Conservation (phyloP, 2,329 filamentous ascomycete species). For the Cytospora piceicola region DNA sequence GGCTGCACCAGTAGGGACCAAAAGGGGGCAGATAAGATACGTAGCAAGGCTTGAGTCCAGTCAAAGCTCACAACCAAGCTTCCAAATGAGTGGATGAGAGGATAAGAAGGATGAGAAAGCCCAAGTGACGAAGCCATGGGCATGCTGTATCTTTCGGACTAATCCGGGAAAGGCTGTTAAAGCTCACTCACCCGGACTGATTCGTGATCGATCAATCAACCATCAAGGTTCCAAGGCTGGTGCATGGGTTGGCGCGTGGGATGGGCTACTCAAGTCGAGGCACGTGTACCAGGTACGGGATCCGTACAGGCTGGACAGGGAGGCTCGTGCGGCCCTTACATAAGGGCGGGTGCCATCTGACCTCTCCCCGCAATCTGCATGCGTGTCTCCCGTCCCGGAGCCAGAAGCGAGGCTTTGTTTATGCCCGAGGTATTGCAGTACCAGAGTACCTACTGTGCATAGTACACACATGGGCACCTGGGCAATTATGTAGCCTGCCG, state of each 20-base stretch:
- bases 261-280: background rate
- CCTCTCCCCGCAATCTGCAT: constrained; percentile 1
- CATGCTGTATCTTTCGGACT: background rate
- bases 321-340: constrained; percentile 2
- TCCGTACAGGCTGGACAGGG: background rate
- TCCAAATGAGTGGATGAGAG: no score
- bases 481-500: no score
- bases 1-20: background rate
- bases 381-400: constrained; percentile 1
- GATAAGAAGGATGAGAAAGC: no score
- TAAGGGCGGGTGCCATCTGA: constrained; percentile 4
- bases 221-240: background rate
- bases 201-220: background rate
- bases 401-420: background rate
- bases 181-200: background rate
- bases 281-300: background rate
- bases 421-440: background rate
- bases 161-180: background rate
- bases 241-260: background rate
- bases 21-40: background rate
- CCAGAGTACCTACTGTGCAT: no score
- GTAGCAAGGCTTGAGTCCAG: background rate
- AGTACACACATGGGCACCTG: no score
- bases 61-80: background rate
- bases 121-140: background rate